Evolutionary conservation across 768 basidiomycete species (phyloP).

Genomic region (Tricholoma bakamatsutake): DNA sequence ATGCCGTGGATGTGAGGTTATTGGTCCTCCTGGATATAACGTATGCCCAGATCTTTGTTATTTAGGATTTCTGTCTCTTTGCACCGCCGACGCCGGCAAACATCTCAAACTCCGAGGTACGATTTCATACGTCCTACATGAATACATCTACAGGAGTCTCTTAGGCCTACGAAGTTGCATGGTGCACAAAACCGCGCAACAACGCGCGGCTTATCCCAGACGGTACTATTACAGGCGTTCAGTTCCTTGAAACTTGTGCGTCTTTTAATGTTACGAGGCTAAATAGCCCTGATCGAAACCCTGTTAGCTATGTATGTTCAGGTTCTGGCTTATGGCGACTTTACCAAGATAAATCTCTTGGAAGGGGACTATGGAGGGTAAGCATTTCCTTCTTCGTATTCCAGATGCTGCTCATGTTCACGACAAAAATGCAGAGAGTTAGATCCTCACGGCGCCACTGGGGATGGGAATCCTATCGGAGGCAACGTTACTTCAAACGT

Average conservation of each 20-base stretch:
- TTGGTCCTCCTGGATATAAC: neutral
- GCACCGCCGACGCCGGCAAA: conserved; percentile 29
- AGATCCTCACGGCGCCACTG: conserved; percentile 37
- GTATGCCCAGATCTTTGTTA: neutral
- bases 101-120: conserved; percentile 35
- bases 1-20: conserved; percentile 32
- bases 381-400: neutral
- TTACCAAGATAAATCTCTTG: conserved; percentile 35
- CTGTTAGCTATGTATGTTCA: conserved; percentile 34
- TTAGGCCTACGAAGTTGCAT: conserved; percentile 38
- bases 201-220: conserved; percentile 42
- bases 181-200: conserved; percentile 40
- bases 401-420: neutral
- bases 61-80: conserved; percentile 37
- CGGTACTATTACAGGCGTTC: conserved; percentile 34
- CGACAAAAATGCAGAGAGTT: conserved; percentile 26
- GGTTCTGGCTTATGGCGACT: conserved; percentile 36
- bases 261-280: neutral
- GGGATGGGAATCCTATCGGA: conserved; percentile 37
- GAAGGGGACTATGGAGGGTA: conserved; percentile 36
- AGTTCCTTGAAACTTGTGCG: conserved; percentile 35
- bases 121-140: neutral
- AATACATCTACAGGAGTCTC: neutral
- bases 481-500: conserved; percentile 41
- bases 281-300: neutral